A percentile compares a stretch with the other conserved stretches of the same genome.
Conservation (phyloP, 331 rosid species). For the Quercus tomentella region DNA sequence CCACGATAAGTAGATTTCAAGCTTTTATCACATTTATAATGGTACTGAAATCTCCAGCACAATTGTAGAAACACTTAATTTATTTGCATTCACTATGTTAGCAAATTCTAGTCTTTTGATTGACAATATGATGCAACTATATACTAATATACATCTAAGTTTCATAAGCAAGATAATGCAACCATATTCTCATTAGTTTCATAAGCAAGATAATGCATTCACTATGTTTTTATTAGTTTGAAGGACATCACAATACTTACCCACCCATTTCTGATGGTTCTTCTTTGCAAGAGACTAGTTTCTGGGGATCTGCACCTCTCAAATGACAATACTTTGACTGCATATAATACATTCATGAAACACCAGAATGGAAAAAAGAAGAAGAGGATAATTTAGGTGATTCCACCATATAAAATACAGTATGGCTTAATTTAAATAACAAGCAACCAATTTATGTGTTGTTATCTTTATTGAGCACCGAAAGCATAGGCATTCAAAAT, state of each 20-base stretch:
- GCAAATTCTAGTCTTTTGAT: background rate
- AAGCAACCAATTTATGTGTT: background rate
- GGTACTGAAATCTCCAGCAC: background rate
- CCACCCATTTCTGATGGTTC: constrained; percentile 99
- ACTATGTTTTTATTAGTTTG: background rate
- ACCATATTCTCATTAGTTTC: background rate
- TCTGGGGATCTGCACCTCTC: constrained; percentile 54
- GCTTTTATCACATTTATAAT: background rate
- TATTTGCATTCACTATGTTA: background rate
- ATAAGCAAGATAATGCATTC: background rate
- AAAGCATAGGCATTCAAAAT: background rate
- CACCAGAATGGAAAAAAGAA: background rate
- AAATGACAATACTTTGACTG: constrained; percentile 89
- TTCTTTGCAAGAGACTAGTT: constrained; percentile 72
- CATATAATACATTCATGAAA: constrained; percentile 23
- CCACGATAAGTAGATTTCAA: background rate
- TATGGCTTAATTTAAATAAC: background rate
- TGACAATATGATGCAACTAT: background rate
- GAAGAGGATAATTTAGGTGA: background rate
- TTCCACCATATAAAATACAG: background rate
- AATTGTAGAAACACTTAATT: background rate
- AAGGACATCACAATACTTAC: constrained; percentile 50
- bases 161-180: background rate
- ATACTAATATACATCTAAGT: background rate
- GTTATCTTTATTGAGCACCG: background rate